Base-by-base conservation (phyloP, 148 eudicot genomes). In the Amaranthus palmeri region DNA sequence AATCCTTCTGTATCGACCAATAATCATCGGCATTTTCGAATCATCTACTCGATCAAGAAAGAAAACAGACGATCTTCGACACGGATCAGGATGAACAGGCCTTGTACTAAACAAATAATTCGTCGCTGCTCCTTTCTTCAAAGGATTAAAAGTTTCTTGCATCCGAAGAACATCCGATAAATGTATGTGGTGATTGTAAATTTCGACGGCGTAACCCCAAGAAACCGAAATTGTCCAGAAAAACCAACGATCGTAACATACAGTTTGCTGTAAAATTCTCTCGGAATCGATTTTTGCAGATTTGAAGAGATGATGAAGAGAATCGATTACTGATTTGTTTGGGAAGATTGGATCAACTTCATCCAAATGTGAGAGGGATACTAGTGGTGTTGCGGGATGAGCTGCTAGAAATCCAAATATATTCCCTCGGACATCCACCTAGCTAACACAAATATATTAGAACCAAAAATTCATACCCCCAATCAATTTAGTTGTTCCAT, bases 191-290 rank as follows among this genome's bases (percentile, higher is more conserved):
- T 46, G 73, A 44, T 65, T 73, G 61, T 80, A 86, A 2, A 92
- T 76, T 67, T 88, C 83, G 14, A 92, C 88, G 0, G 88, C 87
- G 52, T 88, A 92, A 18, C 97, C 97, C 97, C 97, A 90, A 0
- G 96, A 92, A 17, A 92, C 83, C 1, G 97, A 92, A 41, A 88
- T 68, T 0, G 97, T 92, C 97, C 96, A 92, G 0, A 86, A 85
- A 73, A 85, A 88, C 98, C 92, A 87, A 0, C 81, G 81, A 59
- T 91, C 92, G 52, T 88, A 88, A 73, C 96, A 88, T 3, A 91
- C 86, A 4, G 89, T 88, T 67, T 88, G 92, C 67, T 91, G 96
- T 46, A 91, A 41, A 6, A 83, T 78, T 68, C 96, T 79, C 50
- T 83, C 86, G 5, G 92, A 82, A 71, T 91, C 96, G n/a, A 75